Conservation (phyloP, 2,329 filamentous ascomycete genomes). For the Penicillium polonicum region DNA sequence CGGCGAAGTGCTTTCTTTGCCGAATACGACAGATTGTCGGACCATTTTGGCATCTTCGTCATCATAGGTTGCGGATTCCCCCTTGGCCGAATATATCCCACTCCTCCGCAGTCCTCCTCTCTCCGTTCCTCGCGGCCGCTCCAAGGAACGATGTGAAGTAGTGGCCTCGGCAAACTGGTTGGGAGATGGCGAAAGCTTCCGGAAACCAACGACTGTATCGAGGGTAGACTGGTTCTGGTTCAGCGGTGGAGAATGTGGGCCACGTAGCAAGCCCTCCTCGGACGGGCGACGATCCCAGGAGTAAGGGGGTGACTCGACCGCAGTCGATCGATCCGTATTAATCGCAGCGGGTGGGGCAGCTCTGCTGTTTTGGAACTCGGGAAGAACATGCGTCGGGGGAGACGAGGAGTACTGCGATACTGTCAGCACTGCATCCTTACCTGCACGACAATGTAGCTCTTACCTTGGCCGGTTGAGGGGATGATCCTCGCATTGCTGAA, state of each 20-base stretch:
- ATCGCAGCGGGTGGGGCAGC: slow-evolving; percentile 43
- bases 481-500: slow-evolving; percentile 26
- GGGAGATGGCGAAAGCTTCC: slow-evolving; percentile 24
- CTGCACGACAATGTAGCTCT: background rate
- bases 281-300: slow-evolving; percentile 55
- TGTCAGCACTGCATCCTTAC: slow-evolving; percentile 21
- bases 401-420: slow-evolving; percentile 25
- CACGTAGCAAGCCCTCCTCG: slow-evolving; percentile 49
- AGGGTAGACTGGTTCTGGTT: slow-evolving; percentile 16
- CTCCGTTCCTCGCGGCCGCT: slow-evolving; percentile 27
- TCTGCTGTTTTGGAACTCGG: slow-evolving; percentile 23
- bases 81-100: slow-evolving; percentile 28
- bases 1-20: slow-evolving; percentile 27
- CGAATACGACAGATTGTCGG: slow-evolving; percentile 33
- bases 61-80: slow-evolving; percentile 31
- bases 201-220: slow-evolving; percentile 13
- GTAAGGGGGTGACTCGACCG: slow-evolving; percentile 50
- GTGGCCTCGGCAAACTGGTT: slow-evolving; percentile 28
- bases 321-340: slow-evolving; percentile 44
- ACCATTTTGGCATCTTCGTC: slow-evolving; percentile 44
- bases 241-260: slow-evolving; percentile 28
- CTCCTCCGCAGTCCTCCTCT: slow-evolving; percentile 32
- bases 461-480: slow-evolving; percentile 26
- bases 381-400: slow-evolving; percentile 19
- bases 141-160: slow-evolving; percentile 34